These are phyloP conservation scores for Rhizophora apiculata DNA, from an alignment of 345 rosid species.

Conservation along the genomic window DNA sequence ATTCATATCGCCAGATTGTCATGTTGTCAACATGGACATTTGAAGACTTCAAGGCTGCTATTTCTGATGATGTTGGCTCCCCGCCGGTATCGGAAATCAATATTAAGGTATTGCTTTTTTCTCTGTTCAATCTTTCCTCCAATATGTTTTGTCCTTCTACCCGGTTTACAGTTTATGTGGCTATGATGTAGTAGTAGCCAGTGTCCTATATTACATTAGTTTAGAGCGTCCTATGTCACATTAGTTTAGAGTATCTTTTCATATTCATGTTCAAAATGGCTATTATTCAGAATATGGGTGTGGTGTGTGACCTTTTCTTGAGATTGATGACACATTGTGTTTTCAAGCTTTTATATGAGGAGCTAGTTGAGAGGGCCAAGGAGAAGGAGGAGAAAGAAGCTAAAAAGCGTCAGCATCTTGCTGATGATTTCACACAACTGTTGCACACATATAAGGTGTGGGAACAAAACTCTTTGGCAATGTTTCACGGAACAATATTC, in stretches of 20 bases:
- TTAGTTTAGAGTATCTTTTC: background rate
- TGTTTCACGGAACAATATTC: background rate
- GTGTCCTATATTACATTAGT: no score
- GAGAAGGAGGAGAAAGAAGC: slow-evolving; percentile 98
- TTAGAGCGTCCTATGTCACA: no score
- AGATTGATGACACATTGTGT: background rate
- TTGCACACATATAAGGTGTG: slow-evolving; percentile 66
- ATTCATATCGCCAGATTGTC: slow-evolving; percentile 42
- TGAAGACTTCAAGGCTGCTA: slow-evolving; percentile 72
- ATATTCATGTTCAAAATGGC: background rate
- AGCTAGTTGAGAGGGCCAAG: slow-evolving; percentile 74
- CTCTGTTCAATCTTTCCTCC: background rate
- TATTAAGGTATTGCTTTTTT: slow-evolving; percentile 53
- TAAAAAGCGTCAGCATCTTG: slow-evolving; percentile 77
- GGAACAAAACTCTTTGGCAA: slow-evolving; percentile 5
- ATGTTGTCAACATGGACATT: slow-evolving; percentile 57
- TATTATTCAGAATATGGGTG: background rate
- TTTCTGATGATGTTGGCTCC: slow-evolving; percentile 48
- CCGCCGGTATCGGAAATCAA: slow-evolving; percentile 67
- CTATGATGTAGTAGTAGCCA: no score
- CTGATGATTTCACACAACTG: slow-evolving; percentile 77
- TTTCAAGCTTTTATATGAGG: slow-evolving; percentile 77
- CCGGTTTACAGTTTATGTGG: no score
- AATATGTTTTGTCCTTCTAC: no score
- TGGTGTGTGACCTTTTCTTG: background rate